Evolutionary conservation across 768 basidiomycete species (phyloP).

Genomic region (Hygrocybe coccinea): DNA sequence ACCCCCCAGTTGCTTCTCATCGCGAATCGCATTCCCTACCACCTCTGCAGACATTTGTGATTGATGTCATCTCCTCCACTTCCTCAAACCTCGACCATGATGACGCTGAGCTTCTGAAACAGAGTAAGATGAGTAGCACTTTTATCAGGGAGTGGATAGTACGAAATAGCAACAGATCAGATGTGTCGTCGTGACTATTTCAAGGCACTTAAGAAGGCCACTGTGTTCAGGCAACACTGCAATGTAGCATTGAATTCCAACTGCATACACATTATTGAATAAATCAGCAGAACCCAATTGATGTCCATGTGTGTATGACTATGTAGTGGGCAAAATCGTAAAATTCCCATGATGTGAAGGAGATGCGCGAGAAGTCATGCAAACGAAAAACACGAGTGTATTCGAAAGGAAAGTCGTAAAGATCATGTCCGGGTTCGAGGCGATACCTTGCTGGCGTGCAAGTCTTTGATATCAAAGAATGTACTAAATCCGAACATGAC

Average conservation of each 20-base stretch:
- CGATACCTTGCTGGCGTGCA: slow-evolving; percentile 54
- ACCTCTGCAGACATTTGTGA: slow-evolving; percentile 63
- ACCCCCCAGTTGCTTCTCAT: slow-evolving; percentile 53
- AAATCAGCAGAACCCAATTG: no score
- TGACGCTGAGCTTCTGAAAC: slow-evolving; percentile 65
- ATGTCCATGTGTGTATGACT: neutral
- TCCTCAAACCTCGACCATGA: slow-evolving; percentile 54
- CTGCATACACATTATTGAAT: no score
- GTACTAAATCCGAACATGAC: slow-evolving; percentile 51
- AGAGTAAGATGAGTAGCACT: slow-evolving; percentile 91
- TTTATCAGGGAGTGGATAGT: slow-evolving; percentile 87
- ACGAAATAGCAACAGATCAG: slow-evolving; percentile 14
- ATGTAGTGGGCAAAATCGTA: neutral
- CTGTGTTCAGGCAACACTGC: no score
- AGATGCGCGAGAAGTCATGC: neutral
- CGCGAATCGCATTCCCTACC: slow-evolving; percentile 55
- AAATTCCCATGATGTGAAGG: neutral
- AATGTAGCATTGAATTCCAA: no score
- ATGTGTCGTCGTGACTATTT: neutral
- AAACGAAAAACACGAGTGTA: neutral
- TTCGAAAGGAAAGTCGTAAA: neutral
- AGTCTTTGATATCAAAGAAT: slow-evolving; percentile 65
- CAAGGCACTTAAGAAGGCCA: neutral
- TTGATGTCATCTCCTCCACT: slow-evolving; percentile 82
- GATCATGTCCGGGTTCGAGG: slow-evolving; percentile 54